Evolutionary conservation across 805 yeast genomes (phyloP).

Genomic region (Cyberlindnera petersonii): DNA sequence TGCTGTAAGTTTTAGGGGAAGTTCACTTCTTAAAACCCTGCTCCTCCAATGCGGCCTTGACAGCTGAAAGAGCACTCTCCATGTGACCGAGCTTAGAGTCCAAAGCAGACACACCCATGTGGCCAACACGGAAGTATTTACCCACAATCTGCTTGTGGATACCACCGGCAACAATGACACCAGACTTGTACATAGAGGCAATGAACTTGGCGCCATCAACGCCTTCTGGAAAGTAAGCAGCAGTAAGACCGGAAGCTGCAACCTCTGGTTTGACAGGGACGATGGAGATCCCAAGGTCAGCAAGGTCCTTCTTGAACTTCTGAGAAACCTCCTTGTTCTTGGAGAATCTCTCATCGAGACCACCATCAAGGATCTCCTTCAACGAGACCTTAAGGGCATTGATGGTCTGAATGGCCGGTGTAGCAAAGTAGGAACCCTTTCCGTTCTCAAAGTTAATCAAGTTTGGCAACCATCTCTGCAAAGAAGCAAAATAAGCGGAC

Average conservation of each 20-base stretch:
- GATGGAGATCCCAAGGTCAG: conserved; percentile 59
- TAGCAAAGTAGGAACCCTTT: conserved; percentile 85
- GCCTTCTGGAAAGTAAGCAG: conserved; percentile 76
- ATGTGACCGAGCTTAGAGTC: conserved; percentile 53
- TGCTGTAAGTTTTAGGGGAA: not conserved
- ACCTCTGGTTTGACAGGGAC: conserved; percentile 54
- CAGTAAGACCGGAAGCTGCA: conserved; percentile 87
- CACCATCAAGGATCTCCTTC: conserved; percentile 56
- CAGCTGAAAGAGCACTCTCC: conserved; percentile 43
- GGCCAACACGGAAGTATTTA: conserved; percentile 90
- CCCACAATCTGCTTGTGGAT: conserved; percentile 76
- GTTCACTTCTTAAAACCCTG: conserved; percentile 31
- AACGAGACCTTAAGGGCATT: conserved; percentile 78
- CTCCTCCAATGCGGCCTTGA: conserved; percentile 40
- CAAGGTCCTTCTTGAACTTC: conserved; percentile 53
- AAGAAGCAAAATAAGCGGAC: conserved; percentile 55
- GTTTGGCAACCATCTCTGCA: conserved; percentile 84
- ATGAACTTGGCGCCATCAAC: conserved; percentile 66
- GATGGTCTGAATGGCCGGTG: conserved; percentile 88
- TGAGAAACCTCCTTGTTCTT: conserved; percentile 61
- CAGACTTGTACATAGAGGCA: conserved; percentile 50
- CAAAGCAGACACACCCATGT: conserved; percentile 83
- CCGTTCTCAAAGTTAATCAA: conserved; percentile 84
- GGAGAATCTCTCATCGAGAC: conserved; percentile 57
- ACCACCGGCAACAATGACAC: conserved; percentile 84